These are phyloP conservation scores for Lactarius pseudohatsudake DNA, from an alignment of 768 basidiomycete genomes.

Conservation along the genomic window DNA sequence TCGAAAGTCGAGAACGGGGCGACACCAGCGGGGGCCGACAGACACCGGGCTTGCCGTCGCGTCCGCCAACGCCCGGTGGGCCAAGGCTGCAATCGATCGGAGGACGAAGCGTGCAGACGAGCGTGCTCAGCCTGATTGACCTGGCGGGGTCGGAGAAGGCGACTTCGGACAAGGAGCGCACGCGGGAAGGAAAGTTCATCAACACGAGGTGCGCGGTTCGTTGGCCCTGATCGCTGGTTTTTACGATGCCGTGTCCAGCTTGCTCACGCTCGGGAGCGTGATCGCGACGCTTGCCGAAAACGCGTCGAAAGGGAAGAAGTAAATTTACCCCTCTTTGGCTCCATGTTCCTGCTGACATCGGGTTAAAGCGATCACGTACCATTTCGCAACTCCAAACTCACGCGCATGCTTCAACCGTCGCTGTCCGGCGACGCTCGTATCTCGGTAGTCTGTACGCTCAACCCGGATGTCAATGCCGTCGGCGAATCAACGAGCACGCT, in stretches of 20 bases:
- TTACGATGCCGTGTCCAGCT: slow-evolving; percentile 42
- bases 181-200: slow-evolving; percentile 96
- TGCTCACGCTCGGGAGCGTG: slow-evolving; percentile 90
- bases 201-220: slow-evolving; percentile 65
- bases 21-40: slow-evolving; percentile 49
- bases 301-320: slow-evolving; percentile 71
- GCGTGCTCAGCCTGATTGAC: slow-evolving; percentile 86
- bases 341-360: slow-evolving; percentile 12
- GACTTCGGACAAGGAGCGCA: slow-evolving; percentile 91
- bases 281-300: slow-evolving; percentile 92
- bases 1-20: slow-evolving; percentile 79
- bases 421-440: slow-evolving; percentile 94
- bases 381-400: slow-evolving; percentile 93
- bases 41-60: slow-evolving; percentile 49
- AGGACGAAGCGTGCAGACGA: slow-evolving; percentile 76
- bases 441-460: slow-evolving; percentile 94
- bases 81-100: slow-evolving; percentile 73
- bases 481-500: slow-evolving; percentile 87
- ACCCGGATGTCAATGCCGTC: slow-evolving; percentile 76
- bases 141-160: slow-evolving; percentile 96
- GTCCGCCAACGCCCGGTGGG: slow-evolving; percentile 54
- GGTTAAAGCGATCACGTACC: slow-evolving; percentile 78
- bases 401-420: slow-evolving; percentile 91
- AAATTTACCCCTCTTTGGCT: slow-evolving; percentile 5
- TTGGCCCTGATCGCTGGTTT: slow-evolving; percentile 7